Conservation (phyloP, 176 grass and related monocot species). For the Thinopyrum elongatum region DNA sequence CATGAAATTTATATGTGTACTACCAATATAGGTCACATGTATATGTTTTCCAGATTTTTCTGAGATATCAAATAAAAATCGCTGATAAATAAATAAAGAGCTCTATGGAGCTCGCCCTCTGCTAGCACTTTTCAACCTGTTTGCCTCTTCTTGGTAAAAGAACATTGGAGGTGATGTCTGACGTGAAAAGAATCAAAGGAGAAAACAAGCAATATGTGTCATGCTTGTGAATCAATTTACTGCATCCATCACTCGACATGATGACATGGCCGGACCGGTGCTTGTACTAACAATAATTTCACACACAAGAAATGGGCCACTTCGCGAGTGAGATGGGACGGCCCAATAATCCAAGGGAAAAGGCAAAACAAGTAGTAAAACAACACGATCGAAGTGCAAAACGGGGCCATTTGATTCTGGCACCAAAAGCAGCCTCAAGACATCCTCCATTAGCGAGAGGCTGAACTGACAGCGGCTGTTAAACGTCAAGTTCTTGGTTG, state of each 20-base stretch:
- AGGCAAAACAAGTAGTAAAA: not conserved
- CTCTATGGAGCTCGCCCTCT: no score
- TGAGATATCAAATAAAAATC: no score
- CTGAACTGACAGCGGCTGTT: slow-evolving; percentile 27
- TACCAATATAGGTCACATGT: no score
- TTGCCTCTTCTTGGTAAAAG: slow-evolving; percentile 3
- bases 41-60: no score
- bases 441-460: slow-evolving; percentile 24
- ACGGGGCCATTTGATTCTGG: not conserved
- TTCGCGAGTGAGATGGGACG: not conserved
- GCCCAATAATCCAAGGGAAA: not conserved
- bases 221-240: slow-evolving; percentile 32
- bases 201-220: slow-evolving; percentile 1
- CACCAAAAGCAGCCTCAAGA: slow-evolving; percentile 21
- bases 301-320: slow-evolving; percentile 27
- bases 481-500: slow-evolving; percentile 12
- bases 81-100: no score
- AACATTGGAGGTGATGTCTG: slow-evolving; percentile 21
- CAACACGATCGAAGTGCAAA: not conserved
- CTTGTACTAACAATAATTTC: slow-evolving; percentile 14
- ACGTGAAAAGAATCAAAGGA: slow-evolving; percentile 17
- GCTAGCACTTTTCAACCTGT: not conserved
- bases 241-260: slow-evolving; percentile 13
- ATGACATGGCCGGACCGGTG: not conserved
- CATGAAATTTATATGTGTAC: no score